Evolutionary conservation across 2,329 filamentous ascomycete species (phyloP).

Genomic region (Neurospora sp.): DNA sequence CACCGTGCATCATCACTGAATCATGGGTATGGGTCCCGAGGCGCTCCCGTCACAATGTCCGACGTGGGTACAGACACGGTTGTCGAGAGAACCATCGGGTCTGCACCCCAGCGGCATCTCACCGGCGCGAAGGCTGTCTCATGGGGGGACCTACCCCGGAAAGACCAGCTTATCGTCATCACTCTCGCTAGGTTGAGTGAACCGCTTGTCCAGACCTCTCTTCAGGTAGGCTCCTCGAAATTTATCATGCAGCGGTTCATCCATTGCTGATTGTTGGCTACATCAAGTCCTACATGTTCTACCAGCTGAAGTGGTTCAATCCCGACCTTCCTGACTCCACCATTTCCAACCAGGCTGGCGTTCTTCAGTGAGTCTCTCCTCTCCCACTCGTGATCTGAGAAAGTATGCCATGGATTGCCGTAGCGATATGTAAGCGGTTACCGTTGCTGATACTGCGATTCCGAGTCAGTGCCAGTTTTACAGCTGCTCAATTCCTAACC

Average conservation of each 20-base stretch:
- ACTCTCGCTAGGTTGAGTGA: slow-evolving; percentile 72
- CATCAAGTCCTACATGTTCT: slow-evolving; percentile 68
- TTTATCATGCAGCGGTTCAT: neutral
- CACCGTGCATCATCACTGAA: neutral
- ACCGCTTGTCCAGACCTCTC: slow-evolving; percentile 68
- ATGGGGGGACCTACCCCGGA: slow-evolving; percentile 66
- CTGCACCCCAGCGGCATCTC: neutral
- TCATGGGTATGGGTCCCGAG: neutral
- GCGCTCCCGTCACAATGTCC: neutral
- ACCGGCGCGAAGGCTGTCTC: slow-evolving; percentile 35
- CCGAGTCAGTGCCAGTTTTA: slow-evolving; percentile 52
- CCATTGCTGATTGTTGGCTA: neutral
- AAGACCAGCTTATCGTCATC: slow-evolving; percentile 66
- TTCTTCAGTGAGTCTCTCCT: slow-evolving; percentile 42
- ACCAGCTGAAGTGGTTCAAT: slow-evolving; percentile 73
- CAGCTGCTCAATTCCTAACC: slow-evolving; percentile 70
- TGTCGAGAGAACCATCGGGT: neutral
- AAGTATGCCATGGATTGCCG: neutral
- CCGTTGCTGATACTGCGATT: neutral
- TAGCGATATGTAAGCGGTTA: neutral
- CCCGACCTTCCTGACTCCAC: slow-evolving; percentile 44
- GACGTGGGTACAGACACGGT: neutral
- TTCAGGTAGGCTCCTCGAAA: slow-evolving; percentile 31
- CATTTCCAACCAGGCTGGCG: slow-evolving; percentile 67
- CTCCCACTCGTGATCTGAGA: neutral